Base-by-base conservation (phyloP, 225 moss, liverwort and hornwort genomes). In the Pseudisothecium myosuroides region DNA sequence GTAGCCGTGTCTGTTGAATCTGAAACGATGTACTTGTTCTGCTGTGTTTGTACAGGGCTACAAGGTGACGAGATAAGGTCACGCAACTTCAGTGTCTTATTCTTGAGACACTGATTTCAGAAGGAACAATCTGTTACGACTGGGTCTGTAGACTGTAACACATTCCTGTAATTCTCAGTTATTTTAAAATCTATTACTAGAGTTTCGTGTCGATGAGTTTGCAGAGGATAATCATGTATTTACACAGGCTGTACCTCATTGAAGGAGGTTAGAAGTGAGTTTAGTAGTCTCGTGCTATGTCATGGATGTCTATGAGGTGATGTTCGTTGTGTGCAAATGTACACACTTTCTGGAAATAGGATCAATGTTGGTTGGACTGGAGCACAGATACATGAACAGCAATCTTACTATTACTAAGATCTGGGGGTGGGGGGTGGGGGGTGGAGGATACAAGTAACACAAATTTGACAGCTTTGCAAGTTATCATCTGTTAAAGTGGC, bases 51-150 rank as follows among this genome's bases (percentile, higher is more conserved):
- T 83, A 45, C 88, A 93, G 91, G 82, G 88, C 74, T 93, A 93
- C 86, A 93, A 93, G 86, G 88, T 91, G 66, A 93, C 93, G 60
- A 93, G 88, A 62, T 93, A 83, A 88, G 74, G 39, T 75, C 61
- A 34, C 39, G 6, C 59, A 37, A 60, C 68, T 78, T n/a, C 67
- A 52, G 61, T 58, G 32, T 69, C 77, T 63, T 76, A 45, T 71
- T 68, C 47, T 60, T 27, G 31, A 68, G 71, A 43, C 34, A 78
- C 14, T 45, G 10, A 60, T 66, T 83, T 47, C 43, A 81, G 89
- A 87, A 65, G 85, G 59, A 65, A 54, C 66, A 43, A 81, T 83
- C 61, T 49, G n/a, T 86, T 68, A 49, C 54, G 45, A 43, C 28
- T 62, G 71, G 34, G 63, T 75, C 27, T 67, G 31, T 50, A 31